Evolutionary conservation across 257 asterid species (phyloP).

Genomic region (Solanum appendiculatum): DNA sequence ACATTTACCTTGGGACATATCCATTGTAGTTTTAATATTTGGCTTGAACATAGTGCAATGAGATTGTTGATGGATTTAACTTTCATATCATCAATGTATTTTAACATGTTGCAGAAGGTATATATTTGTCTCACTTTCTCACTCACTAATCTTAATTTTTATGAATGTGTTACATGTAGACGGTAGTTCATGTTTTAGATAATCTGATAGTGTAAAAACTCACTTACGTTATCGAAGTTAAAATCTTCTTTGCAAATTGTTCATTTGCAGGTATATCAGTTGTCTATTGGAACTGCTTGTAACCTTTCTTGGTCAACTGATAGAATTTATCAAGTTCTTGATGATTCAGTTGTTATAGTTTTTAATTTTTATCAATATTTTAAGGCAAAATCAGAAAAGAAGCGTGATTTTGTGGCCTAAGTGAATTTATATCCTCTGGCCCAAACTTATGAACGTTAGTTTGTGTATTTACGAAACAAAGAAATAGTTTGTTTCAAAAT

Average conservation of each 20-base stretch:
- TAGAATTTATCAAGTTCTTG: conserved; percentile 29
- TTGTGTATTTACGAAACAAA: too few species aligned
- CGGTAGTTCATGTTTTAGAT: not conserved
- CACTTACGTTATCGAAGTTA: not conserved
- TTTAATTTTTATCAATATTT: too few species aligned
- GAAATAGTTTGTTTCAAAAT: too few species aligned
- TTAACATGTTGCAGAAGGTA: not conserved
- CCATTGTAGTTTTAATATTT: not conserved
- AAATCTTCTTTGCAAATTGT: not conserved
- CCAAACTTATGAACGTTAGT: too few species aligned
- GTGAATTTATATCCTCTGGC: too few species aligned
- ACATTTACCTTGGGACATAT: not conserved
- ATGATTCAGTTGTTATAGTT: too few species aligned
- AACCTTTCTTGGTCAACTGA: conserved; percentile 26
- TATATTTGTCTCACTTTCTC: not conserved
- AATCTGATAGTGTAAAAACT: not conserved
- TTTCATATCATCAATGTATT: not conserved
- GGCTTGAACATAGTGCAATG: not conserved
- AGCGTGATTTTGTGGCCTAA: too few species aligned
- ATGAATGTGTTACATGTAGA: not conserved
- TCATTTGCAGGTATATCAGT: conserved; percentile 19
- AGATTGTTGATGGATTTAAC: not conserved
- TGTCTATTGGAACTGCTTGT: conserved; percentile 33
- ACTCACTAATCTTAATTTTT: not conserved
- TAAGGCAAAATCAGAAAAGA: too few species aligned